Percentiles rank a stretch among this genome's conserved stretches.
phyloP scores from a whole-genome alignment of 2,329 filamentous ascomycete genomes.

The Hypoxylon sp. region DNA sequence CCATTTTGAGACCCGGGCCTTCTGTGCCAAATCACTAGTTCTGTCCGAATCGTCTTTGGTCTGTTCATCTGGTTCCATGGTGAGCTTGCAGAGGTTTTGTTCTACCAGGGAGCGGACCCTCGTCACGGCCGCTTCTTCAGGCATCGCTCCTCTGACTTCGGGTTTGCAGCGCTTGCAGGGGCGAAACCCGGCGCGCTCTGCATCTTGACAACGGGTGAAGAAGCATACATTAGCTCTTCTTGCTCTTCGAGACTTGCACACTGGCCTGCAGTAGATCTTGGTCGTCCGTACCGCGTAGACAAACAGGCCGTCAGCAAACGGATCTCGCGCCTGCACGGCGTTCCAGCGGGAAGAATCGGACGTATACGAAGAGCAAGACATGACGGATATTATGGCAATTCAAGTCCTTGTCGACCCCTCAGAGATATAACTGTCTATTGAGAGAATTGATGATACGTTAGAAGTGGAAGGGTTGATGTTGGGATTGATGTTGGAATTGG shows the following conservation, averaged over 20 bases:
- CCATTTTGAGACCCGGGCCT: constrained; percentile 30
- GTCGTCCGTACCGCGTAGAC: constrained; percentile 33
- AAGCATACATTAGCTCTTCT: constrained; percentile 31
- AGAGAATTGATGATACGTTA: constrained; percentile 1
- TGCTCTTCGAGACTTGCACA: constrained; percentile 32
- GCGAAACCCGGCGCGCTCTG: constrained; percentile 28
- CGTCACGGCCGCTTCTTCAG: constrained; percentile 27
- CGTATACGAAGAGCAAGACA: constrained; percentile 20
- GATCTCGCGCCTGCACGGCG: constrained; percentile 31
- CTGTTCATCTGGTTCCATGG: constrained; percentile 14
- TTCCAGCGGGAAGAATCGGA: constrained; percentile 31
- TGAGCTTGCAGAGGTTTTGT: constrained; percentile 17
- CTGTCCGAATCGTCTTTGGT: constrained; percentile 6
- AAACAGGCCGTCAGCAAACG: constrained; percentile 24
- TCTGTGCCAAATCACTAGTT: constrained; percentile 23
- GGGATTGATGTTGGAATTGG: background rate
- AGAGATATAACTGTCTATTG: background rate
- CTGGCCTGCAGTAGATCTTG: constrained; percentile 32
- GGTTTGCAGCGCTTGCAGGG: constrained; percentile 33
- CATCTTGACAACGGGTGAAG: constrained; percentile 23
- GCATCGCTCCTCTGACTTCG: constrained; percentile 27
- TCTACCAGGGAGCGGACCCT: constrained; percentile 29
- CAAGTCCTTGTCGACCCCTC: background rate
- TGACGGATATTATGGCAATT: constrained; percentile 3
- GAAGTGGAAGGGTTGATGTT: background rate